A percentile compares a stretch with the other conserved stretches of the same genome.
phyloP scores from a whole-genome alignment of 176 grass and related monocot genomes.

The Poa annua region DNA sequence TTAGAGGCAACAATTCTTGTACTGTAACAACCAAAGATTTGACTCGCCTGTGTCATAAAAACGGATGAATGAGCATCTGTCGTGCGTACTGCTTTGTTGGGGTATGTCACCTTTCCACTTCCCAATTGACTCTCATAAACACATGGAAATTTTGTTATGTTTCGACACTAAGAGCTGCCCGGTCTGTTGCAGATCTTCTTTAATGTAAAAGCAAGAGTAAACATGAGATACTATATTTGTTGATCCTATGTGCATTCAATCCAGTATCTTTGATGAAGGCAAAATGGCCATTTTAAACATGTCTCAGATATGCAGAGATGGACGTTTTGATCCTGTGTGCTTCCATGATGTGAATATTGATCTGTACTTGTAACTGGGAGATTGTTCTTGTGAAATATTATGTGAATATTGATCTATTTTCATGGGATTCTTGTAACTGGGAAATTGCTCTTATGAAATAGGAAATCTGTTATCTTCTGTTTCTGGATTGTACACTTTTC shows the following conservation, averaged over 20 bases:
- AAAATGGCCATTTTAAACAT: not conserved
- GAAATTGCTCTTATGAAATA: not conserved
- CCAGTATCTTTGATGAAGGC: not conserved
- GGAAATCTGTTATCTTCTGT: no score
- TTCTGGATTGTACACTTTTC: no score
- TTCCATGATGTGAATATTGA: not conserved
- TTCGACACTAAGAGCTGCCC: not conserved
- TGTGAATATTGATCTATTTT: not conserved
- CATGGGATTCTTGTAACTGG: not conserved
- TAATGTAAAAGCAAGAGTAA: conserved; percentile 6
- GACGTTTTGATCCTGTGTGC: not conserved
- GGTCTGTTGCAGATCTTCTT: not conserved
- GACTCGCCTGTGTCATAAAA: no score
- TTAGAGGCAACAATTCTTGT: conserved; percentile 36
- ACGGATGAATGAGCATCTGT: no score
- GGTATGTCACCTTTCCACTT: no score
- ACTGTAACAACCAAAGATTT: no score
- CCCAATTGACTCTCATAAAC: no score
- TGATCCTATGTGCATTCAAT: not conserved
- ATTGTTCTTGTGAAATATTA: not conserved
- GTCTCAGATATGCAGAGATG: no score
- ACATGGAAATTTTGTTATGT: conserved; percentile 25
- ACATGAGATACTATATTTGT: not conserved
- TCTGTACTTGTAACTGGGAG: not conserved
- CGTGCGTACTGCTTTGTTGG: no score